Evolutionary conservation across 805 yeast species (phyloP), one percentile per base, ranked within the genome.

Genomic region (Candida nanaspora): DNA sequence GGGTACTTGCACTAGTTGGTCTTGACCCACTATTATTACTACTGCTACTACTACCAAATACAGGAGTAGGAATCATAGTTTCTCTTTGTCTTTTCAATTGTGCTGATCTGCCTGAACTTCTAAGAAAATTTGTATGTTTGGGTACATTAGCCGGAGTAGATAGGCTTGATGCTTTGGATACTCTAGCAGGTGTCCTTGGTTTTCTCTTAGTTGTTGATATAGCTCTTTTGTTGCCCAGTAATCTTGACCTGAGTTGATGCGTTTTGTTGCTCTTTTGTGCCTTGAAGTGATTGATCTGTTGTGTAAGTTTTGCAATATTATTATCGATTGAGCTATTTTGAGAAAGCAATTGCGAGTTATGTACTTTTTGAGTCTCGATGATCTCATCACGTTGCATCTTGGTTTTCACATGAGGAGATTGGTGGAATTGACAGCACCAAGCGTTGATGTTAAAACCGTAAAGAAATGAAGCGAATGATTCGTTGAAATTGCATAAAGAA

Each of bases 371-470:
- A n/a, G n/a, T n/a, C n/a, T n/a, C n/a, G n/a, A n/a, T n/a, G n/a
- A n/a, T 28, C 6, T 10, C 15, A 28, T 28, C 15, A 13, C 38
- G 7, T 23, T 23, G 27, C 7, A 23, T 11, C 11, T 23, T 23
- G 27, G 27, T 23, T 23, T 23, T 23, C 11, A 11, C 27, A 7
- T 8, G 10, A 1, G 62, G 57, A 2, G 56, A 45, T 37, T 58
- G 55, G 18, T 66, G 62, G 50, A 85, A 85, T 52, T 84, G 88
- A 22, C 83, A 83, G 61, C 95, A 85, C 82, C 93, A 87, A 46
- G 94, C 89, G 52, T 88, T 86, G 59, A 86, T 78, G 55, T 82
- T 77, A 38, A 87, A 61, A 2, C 96, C 95, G 52, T 84, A 86
- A 39, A 87, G 56, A 41, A 87, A 79, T 31, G 89, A 19, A 8